Conservation (phyloP, 371 early-diverging fungal genomes). For the Coemansia sp. region DNA sequence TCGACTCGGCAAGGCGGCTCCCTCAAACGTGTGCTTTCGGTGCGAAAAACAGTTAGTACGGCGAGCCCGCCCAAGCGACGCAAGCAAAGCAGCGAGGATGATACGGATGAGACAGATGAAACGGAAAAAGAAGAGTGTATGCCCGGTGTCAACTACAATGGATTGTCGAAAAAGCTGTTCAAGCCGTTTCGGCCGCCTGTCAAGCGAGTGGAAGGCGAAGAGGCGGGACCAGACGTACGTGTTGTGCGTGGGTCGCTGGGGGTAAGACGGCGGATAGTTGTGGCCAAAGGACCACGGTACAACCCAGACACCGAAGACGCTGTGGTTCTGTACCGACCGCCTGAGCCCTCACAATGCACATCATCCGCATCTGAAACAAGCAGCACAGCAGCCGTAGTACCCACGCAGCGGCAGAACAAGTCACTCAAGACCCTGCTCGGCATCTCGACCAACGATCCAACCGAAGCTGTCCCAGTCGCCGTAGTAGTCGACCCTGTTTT, state of each 20-base stretch:
- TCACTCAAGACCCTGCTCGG: constrained; percentile 54
- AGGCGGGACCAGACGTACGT: not conserved
- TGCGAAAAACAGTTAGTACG: constrained; percentile 20
- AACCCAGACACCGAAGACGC: constrained; percentile 85
- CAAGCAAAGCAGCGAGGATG: not conserved
- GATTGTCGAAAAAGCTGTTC: constrained; percentile 49
- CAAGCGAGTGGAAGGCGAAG: constrained; percentile 7
- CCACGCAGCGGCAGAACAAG: constrained; percentile 50
- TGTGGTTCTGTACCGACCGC: constrained; percentile 81
- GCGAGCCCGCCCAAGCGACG: not conserved
- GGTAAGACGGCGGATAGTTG: constrained; percentile 56
- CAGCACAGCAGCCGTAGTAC: constrained; percentile 53
- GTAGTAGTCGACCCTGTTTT: constrained; percentile 85
- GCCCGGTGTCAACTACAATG: constrained; percentile 48
- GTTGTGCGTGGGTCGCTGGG: constrained; percentile 59
- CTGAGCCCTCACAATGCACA: constrained; percentile 47
- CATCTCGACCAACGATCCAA: constrained; percentile 10
- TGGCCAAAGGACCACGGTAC: constrained; percentile 67
- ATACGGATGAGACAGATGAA: not conserved
- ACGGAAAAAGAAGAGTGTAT: constrained; percentile 20
- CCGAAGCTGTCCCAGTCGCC: constrained; percentile 53
- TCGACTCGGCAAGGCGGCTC: constrained; percentile 9
- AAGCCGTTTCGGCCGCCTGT: constrained; percentile 53
- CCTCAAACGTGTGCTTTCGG: constrained; percentile 34
- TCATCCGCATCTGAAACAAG: constrained; percentile 29